Conservation (phyloP, 805 yeast genomes). For the Candida hungchunana region DNA sequence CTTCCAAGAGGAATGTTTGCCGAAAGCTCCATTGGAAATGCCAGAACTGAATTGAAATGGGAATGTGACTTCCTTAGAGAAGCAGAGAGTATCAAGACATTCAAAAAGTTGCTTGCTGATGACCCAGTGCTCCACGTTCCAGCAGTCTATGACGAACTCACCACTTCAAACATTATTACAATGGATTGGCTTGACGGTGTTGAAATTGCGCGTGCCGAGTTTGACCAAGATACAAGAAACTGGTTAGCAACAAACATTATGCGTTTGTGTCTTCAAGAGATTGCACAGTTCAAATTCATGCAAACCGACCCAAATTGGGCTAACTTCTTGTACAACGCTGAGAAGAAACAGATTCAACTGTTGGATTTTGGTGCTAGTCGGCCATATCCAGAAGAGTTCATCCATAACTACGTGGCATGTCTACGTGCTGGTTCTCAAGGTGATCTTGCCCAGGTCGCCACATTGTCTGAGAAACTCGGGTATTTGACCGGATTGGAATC, state of each 20-base stretch:
- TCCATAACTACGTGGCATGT: conserved; percentile 61
- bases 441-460: conserved; percentile 61
- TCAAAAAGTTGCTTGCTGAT: conserved; percentile 54
- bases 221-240: conserved; percentile 69
- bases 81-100: conserved; percentile 69
- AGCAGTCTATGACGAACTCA: conserved; percentile 65
- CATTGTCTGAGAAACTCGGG: conserved; percentile 70
- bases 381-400: conserved; percentile 65
- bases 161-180: conserved; percentile 80
- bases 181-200: conserved; percentile 85
- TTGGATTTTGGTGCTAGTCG: conserved; percentile 96
- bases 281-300: conserved; percentile 84
- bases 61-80: conserved; percentile 95
- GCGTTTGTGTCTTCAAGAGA: conserved; percentile 82
- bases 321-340: conserved; percentile 77
- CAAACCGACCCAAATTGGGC: conserved; percentile 99
- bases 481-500: conserved; percentile 91
- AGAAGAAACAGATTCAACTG: conserved; percentile 72
- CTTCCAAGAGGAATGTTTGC: conserved; percentile 89
- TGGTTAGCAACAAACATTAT: conserved; percentile 83
- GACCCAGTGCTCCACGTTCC: conserved; percentile 75
- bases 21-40: conserved; percentile 89
- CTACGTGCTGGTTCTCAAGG: conserved; percentile 69
- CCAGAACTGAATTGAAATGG: conserved; percentile 91
- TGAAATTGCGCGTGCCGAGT: conserved; percentile 73